phyloP scores from a whole-genome alignment of 2,329 filamentous ascomycete genomes.

The Xylaria sp. region DNA sequence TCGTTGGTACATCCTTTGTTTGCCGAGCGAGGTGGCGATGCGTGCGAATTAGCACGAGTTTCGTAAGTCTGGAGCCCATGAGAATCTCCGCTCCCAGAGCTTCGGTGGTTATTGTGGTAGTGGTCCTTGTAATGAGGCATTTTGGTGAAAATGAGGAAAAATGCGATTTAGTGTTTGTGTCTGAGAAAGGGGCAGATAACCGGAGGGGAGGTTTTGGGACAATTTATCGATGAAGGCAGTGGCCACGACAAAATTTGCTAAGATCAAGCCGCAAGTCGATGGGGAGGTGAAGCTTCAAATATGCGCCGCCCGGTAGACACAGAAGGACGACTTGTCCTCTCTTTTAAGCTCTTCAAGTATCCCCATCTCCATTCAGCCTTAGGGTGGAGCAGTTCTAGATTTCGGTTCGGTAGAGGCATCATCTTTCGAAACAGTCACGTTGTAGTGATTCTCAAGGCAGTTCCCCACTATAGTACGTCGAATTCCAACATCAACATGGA shows the following conservation, averaged over 20 bases:
- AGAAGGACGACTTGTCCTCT: background rate
- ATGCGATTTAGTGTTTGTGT: background rate
- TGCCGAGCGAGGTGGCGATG: background rate
- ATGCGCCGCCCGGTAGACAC: background rate
- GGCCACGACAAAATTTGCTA: background rate
- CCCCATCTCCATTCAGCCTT: conserved; percentile 23
- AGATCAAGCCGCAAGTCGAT: background rate
- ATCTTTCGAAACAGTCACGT: background rate
- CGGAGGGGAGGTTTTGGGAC: background rate
- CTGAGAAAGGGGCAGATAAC: background rate
- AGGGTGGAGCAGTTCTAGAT: conserved; percentile 18
- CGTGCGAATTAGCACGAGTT: background rate
- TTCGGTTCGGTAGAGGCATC: conserved; percentile 6
- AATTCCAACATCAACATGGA: background rate
- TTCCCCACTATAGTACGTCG: conserved; percentile 5
- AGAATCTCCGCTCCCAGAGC: background rate
- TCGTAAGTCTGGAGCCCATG: background rate
- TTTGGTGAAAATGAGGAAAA: background rate
- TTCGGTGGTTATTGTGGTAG: no score
- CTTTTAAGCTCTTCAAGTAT: background rate
- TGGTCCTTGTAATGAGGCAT: background rate
- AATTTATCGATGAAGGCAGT: background rate
- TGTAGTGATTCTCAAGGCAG: background rate
- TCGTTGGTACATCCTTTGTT: background rate
- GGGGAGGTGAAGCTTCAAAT: background rate